Percentiles rank a stretch among this genome's conserved stretches.
Conservation (phyloP, 805 yeast species). For the Candida glaebosa region DNA sequence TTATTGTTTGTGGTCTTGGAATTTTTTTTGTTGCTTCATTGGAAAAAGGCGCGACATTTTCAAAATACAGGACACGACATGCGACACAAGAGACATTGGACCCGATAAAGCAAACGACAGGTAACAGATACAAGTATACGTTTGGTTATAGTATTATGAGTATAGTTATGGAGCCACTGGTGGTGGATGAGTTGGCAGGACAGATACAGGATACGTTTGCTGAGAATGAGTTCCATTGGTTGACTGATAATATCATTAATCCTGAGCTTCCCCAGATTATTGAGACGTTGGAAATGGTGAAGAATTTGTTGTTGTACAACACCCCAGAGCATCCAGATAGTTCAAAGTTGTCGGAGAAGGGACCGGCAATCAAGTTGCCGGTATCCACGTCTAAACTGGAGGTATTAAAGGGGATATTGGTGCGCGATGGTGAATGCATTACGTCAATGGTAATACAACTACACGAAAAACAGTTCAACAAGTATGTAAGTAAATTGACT, state of each 20-base stretch:
- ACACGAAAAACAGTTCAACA: conserved; percentile 39
- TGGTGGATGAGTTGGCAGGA: neutral
- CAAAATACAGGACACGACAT: neutral
- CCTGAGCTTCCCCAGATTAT: conserved; percentile 31
- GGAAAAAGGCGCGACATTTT: neutral
- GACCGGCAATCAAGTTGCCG: conserved; percentile 52
- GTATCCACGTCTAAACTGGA: conserved; percentile 54
- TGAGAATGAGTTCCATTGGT: conserved; percentile 33
- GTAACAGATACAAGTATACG: too few relatives aligned
- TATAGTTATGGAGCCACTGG: neutral
- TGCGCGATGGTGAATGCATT: conserved; percentile 52
- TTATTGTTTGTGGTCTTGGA: neutral
- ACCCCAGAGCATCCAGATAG: conserved; percentile 34
- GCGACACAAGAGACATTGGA: too few relatives aligned
- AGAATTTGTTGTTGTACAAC: conserved; percentile 33
- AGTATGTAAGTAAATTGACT: conserved; percentile 25
- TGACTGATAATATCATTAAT: conserved; percentile 16
- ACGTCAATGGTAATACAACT: conserved; percentile 44
- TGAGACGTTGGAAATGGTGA: conserved; percentile 37
- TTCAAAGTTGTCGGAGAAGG: conserved; percentile 23
- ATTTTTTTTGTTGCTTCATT: conserved; percentile 1
- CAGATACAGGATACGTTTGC: conserved; percentile 5
- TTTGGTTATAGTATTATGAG: neutral
- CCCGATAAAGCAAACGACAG: too few relatives aligned
- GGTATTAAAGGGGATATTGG: conserved; percentile 56